Evolutionary conservation across 257 asterid species (phyloP).

Genomic region (Petrea volubilis): DNA sequence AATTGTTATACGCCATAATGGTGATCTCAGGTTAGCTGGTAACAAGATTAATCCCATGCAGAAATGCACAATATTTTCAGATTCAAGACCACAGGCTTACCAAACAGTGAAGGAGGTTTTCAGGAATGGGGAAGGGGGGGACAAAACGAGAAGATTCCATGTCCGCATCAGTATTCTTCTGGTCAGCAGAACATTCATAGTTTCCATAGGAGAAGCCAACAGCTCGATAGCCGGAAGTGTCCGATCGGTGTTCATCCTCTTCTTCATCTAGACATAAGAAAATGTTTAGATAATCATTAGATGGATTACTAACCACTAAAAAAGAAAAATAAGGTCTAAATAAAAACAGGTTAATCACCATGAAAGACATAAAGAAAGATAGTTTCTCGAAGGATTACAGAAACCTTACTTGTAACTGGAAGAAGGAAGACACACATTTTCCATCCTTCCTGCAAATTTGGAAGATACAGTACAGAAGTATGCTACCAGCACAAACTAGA

Average conservation of each 20-base stretch:
- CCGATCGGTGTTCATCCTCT: conserved; percentile 49
- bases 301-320: background rate
- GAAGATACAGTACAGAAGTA: conserved; percentile 45
- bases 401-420: conserved; percentile 56
- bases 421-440: conserved; percentile 39
- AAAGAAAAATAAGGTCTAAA: background rate
- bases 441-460: conserved; percentile 55
- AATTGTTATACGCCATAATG: conserved; percentile 53
- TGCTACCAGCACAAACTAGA: conserved; percentile 43
- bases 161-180: conserved; percentile 47
- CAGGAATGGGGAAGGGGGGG: conserved; percentile 79
- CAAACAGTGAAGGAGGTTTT: conserved; percentile 60
- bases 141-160: conserved; percentile 52
- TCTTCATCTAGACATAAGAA: conserved; percentile 45
- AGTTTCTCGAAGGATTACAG: conserved; percentile 21
- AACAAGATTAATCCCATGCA: conserved; percentile 27
- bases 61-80: conserved; percentile 21
- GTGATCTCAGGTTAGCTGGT: conserved; percentile 45
- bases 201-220: conserved; percentile 78
- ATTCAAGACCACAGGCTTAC: conserved; percentile 53
- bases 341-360: background rate
- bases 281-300: conserved; percentile 2
- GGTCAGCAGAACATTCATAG: conserved; percentile 42
- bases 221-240: conserved; percentile 42
- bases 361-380: conserved; percentile 8